Evolutionary conservation across 768 basidiomycete genomes (phyloP), one percentile per base, ranked within the genome.

Genomic region (Glaciozyma martinii): DNA sequence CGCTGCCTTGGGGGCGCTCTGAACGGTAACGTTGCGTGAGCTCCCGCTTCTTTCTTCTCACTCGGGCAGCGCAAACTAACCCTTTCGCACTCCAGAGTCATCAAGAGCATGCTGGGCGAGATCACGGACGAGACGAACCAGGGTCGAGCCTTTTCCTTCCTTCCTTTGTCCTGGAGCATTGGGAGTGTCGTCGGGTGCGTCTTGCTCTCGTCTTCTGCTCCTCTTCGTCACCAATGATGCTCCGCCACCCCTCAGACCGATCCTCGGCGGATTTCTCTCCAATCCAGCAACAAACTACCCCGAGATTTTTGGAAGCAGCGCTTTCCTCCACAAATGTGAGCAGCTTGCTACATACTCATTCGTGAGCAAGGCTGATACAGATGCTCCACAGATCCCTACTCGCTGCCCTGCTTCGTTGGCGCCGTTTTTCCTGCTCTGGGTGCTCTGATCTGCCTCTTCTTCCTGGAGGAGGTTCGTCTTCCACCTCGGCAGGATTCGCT

Each of bases 61-160:
- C 21, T 50, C 15, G 15, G 18, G 21, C 6, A 18, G 29, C 18
- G 40, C 5, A 27, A n/a, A 42, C 8, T 42, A 43, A n/a, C 37
- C 63, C 27, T 55, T 59, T 46, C 12, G 3, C 21, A 12, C n/a
- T 33, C 6, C 32, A 57, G 56, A 1, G 67, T 68, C 5, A 66
- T 71, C 63, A 74, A 74, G 43, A 59, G 54, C 0, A 63, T 59
- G 8, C 33, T 72, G 3, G 70, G 64, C 33, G 71, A 70, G 59
- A 50, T 72, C 15, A 73, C 72, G 27, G 72, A 73, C 50, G 65
- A 66, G 56, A 65, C 58, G 10, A 74, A 74, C 37, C 67, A 74
- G 37, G 73, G 62, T 0, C 29, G 57, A 12, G 72, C 70, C 0
- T 74, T 74, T 59, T 65, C 68, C 5, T 63, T 73, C 56, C 44